These are phyloP conservation scores for Aspergillus nomiae DNA, from an alignment of 2,329 filamentous ascomycete species.

Conservation along the genomic window DNA sequence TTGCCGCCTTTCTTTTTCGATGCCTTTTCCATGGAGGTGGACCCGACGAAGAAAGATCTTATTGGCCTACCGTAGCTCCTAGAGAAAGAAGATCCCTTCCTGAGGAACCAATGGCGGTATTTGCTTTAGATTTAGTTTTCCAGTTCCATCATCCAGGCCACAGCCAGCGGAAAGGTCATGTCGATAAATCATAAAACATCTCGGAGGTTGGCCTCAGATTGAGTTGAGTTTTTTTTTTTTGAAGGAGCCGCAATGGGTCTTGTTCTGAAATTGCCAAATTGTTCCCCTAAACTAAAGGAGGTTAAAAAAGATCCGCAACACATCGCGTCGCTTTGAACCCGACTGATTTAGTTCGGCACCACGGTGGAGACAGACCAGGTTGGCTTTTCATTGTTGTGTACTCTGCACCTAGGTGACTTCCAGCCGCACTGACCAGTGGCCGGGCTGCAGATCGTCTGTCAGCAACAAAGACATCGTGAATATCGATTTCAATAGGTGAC, in stretches of 20 bases:
- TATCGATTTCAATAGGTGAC: neutral
- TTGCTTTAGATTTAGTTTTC: neutral
- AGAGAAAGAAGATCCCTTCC: neutral
- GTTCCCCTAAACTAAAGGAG: neutral
- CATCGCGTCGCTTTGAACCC: neutral
- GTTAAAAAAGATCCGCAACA: neutral
- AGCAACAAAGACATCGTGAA: conserved; percentile 3
- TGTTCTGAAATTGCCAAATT: neutral
- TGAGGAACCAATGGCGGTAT: neutral
- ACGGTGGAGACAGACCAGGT: neutral
- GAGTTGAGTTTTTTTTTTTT: neutral
- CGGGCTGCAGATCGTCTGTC: neutral
- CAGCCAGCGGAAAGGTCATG: neutral
- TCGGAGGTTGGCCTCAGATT: neutral
- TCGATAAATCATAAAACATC: neutral
- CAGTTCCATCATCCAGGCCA: too few relatives aligned
- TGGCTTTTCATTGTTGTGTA: neutral
- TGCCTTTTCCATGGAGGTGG: neutral
- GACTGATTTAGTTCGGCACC: neutral
- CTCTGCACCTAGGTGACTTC: neutral
- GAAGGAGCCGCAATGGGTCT: neutral
- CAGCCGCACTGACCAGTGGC: conserved; percentile 1
- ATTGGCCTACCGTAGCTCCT: neutral
- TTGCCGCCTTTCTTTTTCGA: neutral
- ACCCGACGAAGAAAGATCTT: too few relatives aligned